Evolutionary conservation across 1,284 basidiomycete genomes (phyloP).

Genomic region (Pterulicium gracile): DNA sequence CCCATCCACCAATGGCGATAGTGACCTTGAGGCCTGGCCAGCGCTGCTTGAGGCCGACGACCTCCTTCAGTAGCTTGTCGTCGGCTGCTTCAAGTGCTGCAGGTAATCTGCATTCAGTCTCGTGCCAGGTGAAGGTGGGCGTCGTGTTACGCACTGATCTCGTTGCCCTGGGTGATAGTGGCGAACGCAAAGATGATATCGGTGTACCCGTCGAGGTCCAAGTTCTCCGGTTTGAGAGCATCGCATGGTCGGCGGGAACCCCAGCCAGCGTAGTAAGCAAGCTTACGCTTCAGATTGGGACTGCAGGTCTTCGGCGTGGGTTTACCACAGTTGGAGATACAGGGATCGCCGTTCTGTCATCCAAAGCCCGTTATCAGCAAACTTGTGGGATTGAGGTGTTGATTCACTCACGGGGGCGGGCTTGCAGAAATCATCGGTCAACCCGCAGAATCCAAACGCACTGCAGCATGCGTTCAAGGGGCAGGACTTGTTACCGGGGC

Average conservation of each 20-base stretch:
- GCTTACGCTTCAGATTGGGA: not conserved
- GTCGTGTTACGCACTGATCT: constrained; percentile 4
- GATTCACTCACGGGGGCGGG: too few species aligned
- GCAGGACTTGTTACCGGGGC: constrained; percentile 10
- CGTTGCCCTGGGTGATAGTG: constrained; percentile 2
- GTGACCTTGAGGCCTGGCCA: constrained; percentile 7
- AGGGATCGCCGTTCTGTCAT: not conserved
- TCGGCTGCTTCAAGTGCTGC: constrained; percentile 2
- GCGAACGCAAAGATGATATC: constrained; percentile 8
- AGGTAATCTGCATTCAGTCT: not conserved
- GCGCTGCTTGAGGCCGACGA: constrained; percentile 4
- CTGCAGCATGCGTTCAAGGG: constrained; percentile 13
- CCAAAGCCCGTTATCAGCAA: too few species aligned
- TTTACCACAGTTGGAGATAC: constrained; percentile 6
- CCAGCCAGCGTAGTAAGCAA: constrained; percentile 9
- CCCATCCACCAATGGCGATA: constrained; percentile 11
- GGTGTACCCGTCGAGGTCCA: constrained; percentile 2
- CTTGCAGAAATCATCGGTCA: not conserved
- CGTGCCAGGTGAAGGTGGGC: not conserved
- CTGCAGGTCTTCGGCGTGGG: constrained; percentile 4
- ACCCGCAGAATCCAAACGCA: constrained; percentile 9
- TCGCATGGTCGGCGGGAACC: constrained; percentile 1
- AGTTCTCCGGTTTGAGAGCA: constrained; percentile 1
- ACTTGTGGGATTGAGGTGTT: too few species aligned
- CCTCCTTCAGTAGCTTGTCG: constrained; percentile 5